These are phyloP conservation scores for Kalmusia sp. DNA, from an alignment of 2,329 filamentous ascomycete species.

Conservation along the genomic window DNA sequence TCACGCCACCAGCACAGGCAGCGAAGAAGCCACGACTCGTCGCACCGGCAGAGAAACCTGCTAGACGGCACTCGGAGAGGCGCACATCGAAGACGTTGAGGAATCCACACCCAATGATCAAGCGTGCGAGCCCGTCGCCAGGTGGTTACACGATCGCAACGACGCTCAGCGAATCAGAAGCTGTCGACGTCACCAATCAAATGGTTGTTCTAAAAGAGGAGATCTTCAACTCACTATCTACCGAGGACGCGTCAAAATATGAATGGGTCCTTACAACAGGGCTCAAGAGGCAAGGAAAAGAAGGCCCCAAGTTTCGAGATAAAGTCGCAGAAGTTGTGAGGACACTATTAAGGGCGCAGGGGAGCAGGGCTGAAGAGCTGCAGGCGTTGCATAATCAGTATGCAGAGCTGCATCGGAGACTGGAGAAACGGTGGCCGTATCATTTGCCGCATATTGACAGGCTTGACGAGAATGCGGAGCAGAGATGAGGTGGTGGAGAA, in stretches of 20 bases:
- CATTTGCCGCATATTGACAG: slow-evolving; percentile 6
- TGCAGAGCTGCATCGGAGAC: not conserved
- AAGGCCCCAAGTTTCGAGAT: not conserved
- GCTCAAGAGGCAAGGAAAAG: slow-evolving; percentile 5
- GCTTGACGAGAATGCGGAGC: not conserved
- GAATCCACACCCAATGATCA: not conserved
- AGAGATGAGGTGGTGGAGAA: too few relatives aligned
- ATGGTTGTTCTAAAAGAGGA: not conserved
- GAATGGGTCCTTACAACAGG: slow-evolving; percentile 5
- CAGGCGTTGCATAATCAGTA: slow-evolving; percentile 7
- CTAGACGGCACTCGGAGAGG: not conserved
- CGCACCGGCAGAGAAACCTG: not conserved
- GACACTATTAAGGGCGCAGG: not conserved
- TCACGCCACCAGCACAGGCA: not conserved
- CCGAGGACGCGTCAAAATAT: not conserved
- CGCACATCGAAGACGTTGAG: not conserved
- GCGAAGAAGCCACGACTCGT: not conserved
- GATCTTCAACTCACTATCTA: not conserved
- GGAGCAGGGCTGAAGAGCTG: not conserved
- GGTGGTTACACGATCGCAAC: not conserved
- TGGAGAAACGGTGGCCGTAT: slow-evolving; percentile 5
- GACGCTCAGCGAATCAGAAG: not conserved
- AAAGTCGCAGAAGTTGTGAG: not conserved
- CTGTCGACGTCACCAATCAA: not conserved
- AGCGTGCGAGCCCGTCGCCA: not conserved